Evolutionary conservation across 1,284 basidiomycete genomes (phyloP).

Genomic region (Malassezia sympodialis): DNA sequence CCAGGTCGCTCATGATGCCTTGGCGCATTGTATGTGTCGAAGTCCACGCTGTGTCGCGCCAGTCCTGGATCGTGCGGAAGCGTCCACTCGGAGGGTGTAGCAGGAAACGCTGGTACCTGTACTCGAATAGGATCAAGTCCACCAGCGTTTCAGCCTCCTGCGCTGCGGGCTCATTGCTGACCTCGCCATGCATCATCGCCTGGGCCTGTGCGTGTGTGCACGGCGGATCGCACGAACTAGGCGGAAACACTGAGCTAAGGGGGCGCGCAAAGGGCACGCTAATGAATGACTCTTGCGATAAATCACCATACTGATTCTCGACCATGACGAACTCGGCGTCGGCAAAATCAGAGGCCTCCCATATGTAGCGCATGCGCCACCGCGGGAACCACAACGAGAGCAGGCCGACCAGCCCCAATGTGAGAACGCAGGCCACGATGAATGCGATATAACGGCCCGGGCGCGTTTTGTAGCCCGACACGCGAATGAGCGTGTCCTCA

Average conservation of each 20-base stretch:
- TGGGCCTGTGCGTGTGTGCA: constrained; percentile 39
- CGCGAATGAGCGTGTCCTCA: constrained; percentile 78
- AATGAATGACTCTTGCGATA: constrained; percentile 27
- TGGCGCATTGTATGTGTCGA: constrained; percentile 50
- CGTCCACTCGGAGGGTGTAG: constrained; percentile 73
- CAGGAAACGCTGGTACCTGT: constrained; percentile 79
- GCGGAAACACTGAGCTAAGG: constrained; percentile 40
- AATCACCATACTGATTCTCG: constrained; percentile 55
- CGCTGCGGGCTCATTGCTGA: constrained; percentile 16
- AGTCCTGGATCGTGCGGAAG: constrained; percentile 74
- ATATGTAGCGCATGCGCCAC: constrained; percentile 78
- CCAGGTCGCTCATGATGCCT: constrained; percentile 32
- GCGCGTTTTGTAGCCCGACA: constrained; percentile 75
- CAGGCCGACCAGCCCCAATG: constrained; percentile 67
- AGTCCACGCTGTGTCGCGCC: constrained; percentile 76
- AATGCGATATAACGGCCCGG: constrained; percentile 61
- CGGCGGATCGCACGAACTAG: constrained; percentile 39
- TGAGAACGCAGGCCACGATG: constrained; percentile 61
- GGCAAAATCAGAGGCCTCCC: constrained; percentile 71
- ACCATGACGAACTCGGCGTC: constrained; percentile 67
- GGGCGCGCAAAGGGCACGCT: constrained; percentile 43
- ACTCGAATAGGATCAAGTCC: constrained; percentile 51
- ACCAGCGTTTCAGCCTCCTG: constrained; percentile 37
- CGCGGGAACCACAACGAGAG: constrained; percentile 87
- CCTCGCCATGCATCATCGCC: constrained; percentile 13